These are phyloP conservation scores for Chrysoporthe puriensis DNA, from an alignment of 2,329 filamentous ascomycete species.

Conservation along the genomic window DNA sequence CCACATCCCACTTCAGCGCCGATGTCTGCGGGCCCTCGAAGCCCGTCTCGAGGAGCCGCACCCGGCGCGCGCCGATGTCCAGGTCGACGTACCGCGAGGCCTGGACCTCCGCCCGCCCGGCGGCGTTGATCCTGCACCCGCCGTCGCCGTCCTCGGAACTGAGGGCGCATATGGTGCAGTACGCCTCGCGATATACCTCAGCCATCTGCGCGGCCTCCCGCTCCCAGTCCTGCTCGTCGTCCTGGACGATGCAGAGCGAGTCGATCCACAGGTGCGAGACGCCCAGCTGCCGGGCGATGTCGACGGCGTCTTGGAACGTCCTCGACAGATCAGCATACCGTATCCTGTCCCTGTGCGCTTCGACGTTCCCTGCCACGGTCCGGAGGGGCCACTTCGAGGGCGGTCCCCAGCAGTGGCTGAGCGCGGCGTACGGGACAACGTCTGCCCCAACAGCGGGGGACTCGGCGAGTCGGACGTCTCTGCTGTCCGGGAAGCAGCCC, in stretches of 20 bases:
- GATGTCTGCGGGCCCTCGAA: background rate
- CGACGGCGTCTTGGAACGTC: slow-evolving; percentile 30
- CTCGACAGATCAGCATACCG: slow-evolving; percentile 15
- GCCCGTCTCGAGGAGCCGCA: background rate
- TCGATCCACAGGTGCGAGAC: slow-evolving; percentile 29
- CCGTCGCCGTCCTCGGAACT: slow-evolving; percentile 11
- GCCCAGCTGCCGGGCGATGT: slow-evolving; percentile 22
- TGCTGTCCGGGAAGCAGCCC: background rate
- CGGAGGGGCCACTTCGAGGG: slow-evolving; percentile 14
- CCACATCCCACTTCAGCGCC: background rate
- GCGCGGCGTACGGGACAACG: slow-evolving; percentile 5
- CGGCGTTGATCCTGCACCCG: slow-evolving; percentile 10
- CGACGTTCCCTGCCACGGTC: slow-evolving; percentile 3
- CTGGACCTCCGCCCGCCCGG: background rate
- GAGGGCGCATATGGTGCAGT: slow-evolving; percentile 26
- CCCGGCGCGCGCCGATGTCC: background rate
- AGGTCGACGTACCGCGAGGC: background rate
- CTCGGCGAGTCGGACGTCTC: slow-evolving; percentile 5
- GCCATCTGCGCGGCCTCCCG: slow-evolving; percentile 30
- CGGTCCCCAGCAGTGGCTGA: slow-evolving; percentile 28
- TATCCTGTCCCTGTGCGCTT: slow-evolving; percentile 10
- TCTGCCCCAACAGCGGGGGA: background rate
- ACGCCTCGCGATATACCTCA: slow-evolving; percentile 29
- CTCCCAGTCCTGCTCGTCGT: slow-evolving; percentile 29
- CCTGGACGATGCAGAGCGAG: slow-evolving; percentile 30